A percentile compares a stretch with the other conserved stretches of the same genome.
Evolutionary conservation across 1,284 basidiomycete genomes (phyloP).

Genomic region (Ceratobasidium sp.): DNA sequence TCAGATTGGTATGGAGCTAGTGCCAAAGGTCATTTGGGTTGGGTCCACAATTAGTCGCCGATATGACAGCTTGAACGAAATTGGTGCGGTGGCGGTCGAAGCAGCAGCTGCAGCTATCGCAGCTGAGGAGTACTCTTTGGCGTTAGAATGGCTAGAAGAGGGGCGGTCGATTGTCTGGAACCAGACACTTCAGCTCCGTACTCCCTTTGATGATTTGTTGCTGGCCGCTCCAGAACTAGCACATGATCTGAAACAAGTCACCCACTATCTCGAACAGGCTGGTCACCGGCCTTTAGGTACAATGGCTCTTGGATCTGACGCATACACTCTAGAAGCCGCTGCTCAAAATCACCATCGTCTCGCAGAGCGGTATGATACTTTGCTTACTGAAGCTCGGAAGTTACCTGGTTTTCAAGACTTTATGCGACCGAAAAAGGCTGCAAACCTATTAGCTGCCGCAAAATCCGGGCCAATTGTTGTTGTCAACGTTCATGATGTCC

Average conservation of each 20-base stretch:
- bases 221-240: neutral
- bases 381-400: conserved; percentile 35
- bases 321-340: neutral
- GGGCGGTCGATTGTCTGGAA: conserved; percentile 10
- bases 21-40: conserved; percentile 15
- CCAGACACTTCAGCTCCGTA: conserved; percentile 15
- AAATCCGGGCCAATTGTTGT: conserved; percentile 37
- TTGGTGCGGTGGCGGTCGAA: neutral
- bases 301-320: neutral
- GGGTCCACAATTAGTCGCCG: conserved; percentile 1
- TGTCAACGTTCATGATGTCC: conserved; percentile 32
- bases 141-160: conserved; percentile 20
- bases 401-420: conserved; percentile 41
- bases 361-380: conserved; percentile 20
- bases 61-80: neutral
- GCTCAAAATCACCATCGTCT: conserved; percentile 6
- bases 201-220: neutral
- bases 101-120: neutral
- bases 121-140: neutral
- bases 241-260: neutral
- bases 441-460: conserved; percentile 19
- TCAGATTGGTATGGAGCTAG: neutral
- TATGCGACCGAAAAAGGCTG: conserved; percentile 23
- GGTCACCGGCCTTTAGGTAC: neutral
- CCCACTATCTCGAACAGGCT: conserved; percentile 10